Conservation (phyloP, 2,329 filamentous ascomycete genomes). For the Hymenoscyphus infarciens region DNA sequence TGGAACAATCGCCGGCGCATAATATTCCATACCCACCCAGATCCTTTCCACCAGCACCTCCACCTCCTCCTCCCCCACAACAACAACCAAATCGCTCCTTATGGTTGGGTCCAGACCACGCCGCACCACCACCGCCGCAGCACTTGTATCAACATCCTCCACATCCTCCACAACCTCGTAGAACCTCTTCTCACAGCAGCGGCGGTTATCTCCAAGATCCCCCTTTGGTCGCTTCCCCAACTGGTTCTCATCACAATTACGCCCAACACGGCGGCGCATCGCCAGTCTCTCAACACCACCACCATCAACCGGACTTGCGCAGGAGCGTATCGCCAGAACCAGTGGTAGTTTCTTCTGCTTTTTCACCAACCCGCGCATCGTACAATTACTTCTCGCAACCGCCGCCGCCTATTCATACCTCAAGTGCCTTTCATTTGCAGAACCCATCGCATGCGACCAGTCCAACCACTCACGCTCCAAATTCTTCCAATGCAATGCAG, state of each 20-base stretch:
- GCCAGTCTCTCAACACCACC: conserved; percentile 18
- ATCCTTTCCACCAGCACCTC: conserved; percentile 15
- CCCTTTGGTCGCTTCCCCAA: conserved; percentile 9
- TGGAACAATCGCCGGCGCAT: conserved; percentile 7
- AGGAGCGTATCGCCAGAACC: conserved; percentile 19
- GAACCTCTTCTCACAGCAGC: conserved; percentile 12
- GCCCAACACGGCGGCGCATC: conserved; percentile 2
- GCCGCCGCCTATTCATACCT: not conserved
- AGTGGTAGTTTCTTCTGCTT: conserved; percentile 6
- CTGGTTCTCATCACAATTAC: conserved; percentile 1
- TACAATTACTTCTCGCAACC: not conserved
- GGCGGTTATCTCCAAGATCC: conserved; percentile 12
- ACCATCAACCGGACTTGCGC: conserved; percentile 24
- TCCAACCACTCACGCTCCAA: conserved; percentile 15
- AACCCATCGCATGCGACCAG: not conserved
- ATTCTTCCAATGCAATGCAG: conserved; percentile 20
- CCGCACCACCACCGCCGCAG: conserved; percentile 15
- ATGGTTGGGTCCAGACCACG: conserved; percentile 16
- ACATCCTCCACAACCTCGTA: conserved; percentile 8
- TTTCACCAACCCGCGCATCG: not conserved
- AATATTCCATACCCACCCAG: conserved; percentile 12
- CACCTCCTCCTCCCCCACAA: conserved; percentile 1
- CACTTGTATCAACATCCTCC: conserved; percentile 11
- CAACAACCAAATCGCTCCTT: conserved; percentile 19
- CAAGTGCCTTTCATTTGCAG: conserved; percentile 7